These are phyloP conservation scores for Cercospora zeae-maydis DNA, from an alignment of 2,329 filamentous ascomycete species.

Conservation along the genomic window DNA sequence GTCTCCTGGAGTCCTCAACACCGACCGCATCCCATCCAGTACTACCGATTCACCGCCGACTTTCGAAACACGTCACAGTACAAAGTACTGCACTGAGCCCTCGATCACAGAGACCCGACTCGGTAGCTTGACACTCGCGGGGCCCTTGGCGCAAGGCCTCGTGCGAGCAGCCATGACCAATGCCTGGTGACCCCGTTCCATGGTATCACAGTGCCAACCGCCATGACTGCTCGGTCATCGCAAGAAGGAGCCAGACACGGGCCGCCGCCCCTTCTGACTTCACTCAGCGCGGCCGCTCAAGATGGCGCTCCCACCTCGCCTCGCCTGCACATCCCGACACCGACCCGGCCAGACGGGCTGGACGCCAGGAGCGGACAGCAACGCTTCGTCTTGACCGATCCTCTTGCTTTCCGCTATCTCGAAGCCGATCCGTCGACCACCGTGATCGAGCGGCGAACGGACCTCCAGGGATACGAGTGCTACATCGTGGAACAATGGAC, in stretches of 20 bases:
- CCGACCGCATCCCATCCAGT: neutral
- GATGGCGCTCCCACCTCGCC: conserved; percentile 15
- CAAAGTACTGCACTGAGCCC: too few relatives aligned
- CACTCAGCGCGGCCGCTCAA: neutral
- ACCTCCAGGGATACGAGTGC: conserved; percentile 79
- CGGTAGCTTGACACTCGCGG: neutral
- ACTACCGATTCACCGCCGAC: neutral
- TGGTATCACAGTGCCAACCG: neutral
- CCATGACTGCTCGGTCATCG: conserved; percentile 14
- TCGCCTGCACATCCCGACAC: conserved; percentile 7
- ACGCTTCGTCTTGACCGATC: conserved; percentile 62
- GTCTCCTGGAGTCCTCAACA: neutral
- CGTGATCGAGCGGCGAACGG: conserved; percentile 67
- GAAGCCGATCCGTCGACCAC: conserved; percentile 76
- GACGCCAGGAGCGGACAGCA: conserved; percentile 43
- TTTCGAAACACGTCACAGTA: neutral
- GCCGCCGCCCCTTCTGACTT: conserved; percentile 17
- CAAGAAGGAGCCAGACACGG: conserved; percentile 10
- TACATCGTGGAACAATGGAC: conserved; percentile 98
- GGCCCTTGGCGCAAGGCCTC: neutral
- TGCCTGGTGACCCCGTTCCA: conserved; percentile 1
- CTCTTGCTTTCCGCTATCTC: conserved; percentile 68
- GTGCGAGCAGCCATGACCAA: conserved; percentile 8
- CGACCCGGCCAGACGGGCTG: conserved; percentile 7
- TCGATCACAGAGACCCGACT: neutral